Evolutionary conservation across 345 rosid genomes (phyloP).

Genomic region (Heritiera fomes): DNA sequence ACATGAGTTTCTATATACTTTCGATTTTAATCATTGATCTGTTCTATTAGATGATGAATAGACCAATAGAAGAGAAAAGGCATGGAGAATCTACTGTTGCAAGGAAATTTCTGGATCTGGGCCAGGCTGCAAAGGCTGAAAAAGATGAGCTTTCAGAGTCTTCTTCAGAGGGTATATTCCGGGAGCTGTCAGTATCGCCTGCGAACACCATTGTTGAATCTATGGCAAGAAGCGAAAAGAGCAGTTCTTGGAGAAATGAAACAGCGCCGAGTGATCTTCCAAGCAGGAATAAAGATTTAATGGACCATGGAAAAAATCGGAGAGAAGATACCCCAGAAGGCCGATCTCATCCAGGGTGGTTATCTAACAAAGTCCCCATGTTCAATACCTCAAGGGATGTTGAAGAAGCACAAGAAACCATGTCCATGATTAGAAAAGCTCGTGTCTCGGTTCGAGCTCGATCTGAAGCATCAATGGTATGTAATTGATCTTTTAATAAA

Average conservation of each 20-base stretch:
- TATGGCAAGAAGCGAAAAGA: slow-evolving; percentile 30
- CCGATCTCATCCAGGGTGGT: slow-evolving; percentile 20
- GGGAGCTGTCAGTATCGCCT: slow-evolving; percentile 16
- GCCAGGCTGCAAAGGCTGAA: slow-evolving; percentile 29
- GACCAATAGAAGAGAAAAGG: slow-evolving; percentile 25
- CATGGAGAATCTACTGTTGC: slow-evolving; percentile 26
- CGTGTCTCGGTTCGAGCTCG: slow-evolving; percentile 73
- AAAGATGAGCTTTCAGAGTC: slow-evolving; percentile 26
- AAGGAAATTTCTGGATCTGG: slow-evolving; percentile 49
- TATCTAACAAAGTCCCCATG: slow-evolving; percentile 25
- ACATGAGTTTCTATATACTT: slow-evolving; percentile 18
- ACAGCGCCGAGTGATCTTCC: slow-evolving; percentile 23
- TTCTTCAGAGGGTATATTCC: slow-evolving; percentile 22
- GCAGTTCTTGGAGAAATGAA: slow-evolving; percentile 20
- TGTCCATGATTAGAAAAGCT: slow-evolving; percentile 51
- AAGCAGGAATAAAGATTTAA: slow-evolving; percentile 21
- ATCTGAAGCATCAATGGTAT: slow-evolving; percentile 64
- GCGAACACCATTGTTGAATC: slow-evolving; percentile 30
- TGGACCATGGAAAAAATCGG: slow-evolving; percentile 26
- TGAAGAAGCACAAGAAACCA: slow-evolving; percentile 26
- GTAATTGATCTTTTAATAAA: not conserved
- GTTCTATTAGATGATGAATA: slow-evolving; percentile 27
- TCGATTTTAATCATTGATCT: not conserved
- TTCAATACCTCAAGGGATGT: slow-evolving; percentile 21
- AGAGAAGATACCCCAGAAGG: slow-evolving; percentile 26